Evolutionary conservation across 2,329 filamentous ascomycete genomes (phyloP).

Genomic region (Endoconidiophora polonica): DNA sequence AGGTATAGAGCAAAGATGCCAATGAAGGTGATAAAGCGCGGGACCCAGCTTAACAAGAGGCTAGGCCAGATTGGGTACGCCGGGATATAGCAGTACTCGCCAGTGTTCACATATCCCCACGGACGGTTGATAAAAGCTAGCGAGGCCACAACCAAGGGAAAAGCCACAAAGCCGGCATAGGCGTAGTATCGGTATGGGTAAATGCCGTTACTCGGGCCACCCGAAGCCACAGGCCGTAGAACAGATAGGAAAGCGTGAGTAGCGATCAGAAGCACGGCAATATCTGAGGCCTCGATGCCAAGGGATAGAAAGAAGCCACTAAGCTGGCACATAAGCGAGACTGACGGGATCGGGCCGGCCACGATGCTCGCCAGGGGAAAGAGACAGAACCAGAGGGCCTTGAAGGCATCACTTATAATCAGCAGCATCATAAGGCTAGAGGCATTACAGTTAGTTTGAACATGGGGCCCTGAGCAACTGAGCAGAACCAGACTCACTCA

Average conservation of each 20-base stretch:
- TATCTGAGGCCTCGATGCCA: conserved; percentile 54
- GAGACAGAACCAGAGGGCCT: conserved; percentile 50
- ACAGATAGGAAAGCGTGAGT: conserved; percentile 58
- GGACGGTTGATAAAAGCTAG: conserved; percentile 44
- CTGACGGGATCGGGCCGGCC: conserved; percentile 31
- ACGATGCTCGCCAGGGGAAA: conserved; percentile 43
- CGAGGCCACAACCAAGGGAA: conserved; percentile 43
- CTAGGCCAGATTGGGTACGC: conserved; percentile 51
- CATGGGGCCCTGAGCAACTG: not conserved
- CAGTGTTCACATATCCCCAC: conserved; percentile 41
- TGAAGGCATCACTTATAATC: conserved; percentile 55
- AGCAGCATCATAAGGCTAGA: conserved; percentile 55
- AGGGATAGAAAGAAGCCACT: conserved; percentile 51
- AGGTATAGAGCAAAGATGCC: conserved; percentile 48
- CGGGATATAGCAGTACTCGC: conserved; percentile 55
- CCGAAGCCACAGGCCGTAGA: conserved; percentile 34
- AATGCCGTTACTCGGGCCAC: conserved; percentile 41
- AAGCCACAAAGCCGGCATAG: conserved; percentile 36
- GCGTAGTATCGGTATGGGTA: conserved; percentile 49
- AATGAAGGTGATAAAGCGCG: conserved; percentile 51
- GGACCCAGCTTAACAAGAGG: conserved; percentile 53
- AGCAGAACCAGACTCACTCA: conserved; percentile 32
- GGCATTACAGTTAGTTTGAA: conserved; percentile 14
- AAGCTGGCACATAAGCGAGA: conserved; percentile 45
- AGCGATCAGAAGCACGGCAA: conserved; percentile 56